Percentiles rank a stretch among this genome's conserved stretches.
phyloP scores from a whole-genome alignment of 306 rosid genomes.

The Cicer arietinum region DNA sequence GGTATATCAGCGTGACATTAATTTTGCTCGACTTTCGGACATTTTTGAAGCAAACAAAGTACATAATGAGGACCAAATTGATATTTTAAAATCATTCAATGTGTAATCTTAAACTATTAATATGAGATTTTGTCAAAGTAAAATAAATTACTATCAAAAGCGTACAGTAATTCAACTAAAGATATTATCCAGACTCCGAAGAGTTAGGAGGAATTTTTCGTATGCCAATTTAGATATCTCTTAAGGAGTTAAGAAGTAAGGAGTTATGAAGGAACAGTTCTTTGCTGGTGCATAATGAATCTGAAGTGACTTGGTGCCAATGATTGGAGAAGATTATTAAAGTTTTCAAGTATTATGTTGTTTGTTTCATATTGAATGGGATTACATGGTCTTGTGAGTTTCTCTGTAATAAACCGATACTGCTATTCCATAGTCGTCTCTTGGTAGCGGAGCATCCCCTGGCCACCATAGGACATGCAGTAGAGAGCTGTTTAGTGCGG shows the following conservation, averaged over 20 bases:
- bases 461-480: background rate
- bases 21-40: conserved; percentile 18
- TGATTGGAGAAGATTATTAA: background rate
- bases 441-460: background rate
- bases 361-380: conserved; percentile 13
- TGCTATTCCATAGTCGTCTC: conserved; percentile 1
- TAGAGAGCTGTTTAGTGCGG: background rate
- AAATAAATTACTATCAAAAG: conserved; percentile 22
- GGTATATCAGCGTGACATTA: conserved; percentile 1
- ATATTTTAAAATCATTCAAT: conserved; percentile 21
- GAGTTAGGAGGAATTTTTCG: conserved; percentile 27
- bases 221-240: conserved; percentile 30
- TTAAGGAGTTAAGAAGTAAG: conserved; percentile 1
- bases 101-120: background rate
- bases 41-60: conserved; percentile 20
- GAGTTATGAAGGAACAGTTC: background rate
- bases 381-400: background rate
- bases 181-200: background rate
- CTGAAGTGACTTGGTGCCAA: conserved; percentile 7
- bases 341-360: conserved; percentile 4
- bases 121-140: conserved; percentile 4
- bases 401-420: background rate
- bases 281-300: background rate
- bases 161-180: conserved; percentile 10
- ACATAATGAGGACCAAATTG: background rate